Conservation (phyloP, 768 basidiomycete species). For the Agaricus sinodeliciosus region DNA sequence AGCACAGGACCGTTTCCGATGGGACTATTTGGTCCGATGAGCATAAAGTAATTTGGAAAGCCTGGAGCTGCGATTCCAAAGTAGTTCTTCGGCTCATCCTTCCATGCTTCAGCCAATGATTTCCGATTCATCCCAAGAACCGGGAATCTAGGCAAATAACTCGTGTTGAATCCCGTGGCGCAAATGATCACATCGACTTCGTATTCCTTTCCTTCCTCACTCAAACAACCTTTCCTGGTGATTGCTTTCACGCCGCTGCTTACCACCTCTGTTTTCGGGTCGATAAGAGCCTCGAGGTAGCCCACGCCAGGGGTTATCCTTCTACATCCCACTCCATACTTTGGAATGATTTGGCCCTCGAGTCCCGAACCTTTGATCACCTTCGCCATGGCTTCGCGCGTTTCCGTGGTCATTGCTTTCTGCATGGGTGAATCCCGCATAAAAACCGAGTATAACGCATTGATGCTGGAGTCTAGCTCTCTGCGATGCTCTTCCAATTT, state of each 20-base stretch:
- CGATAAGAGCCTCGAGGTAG: slow-evolving; percentile 25
- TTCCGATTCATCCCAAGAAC: slow-evolving; percentile 21
- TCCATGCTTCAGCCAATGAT: slow-evolving; percentile 25
- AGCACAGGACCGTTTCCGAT: slow-evolving; percentile 28
- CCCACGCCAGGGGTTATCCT: slow-evolving; percentile 27
- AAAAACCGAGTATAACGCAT: slow-evolving; percentile 23
- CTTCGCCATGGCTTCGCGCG: slow-evolving; percentile 32
- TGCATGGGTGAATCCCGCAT: slow-evolving; percentile 29
- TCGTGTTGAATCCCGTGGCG: slow-evolving; percentile 32
- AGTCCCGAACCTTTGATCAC: slow-evolving; percentile 36
- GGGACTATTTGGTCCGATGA: slow-evolving; percentile 27
- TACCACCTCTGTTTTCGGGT: slow-evolving; percentile 24
- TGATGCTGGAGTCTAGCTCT: slow-evolving; percentile 31
- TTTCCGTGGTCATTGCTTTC: slow-evolving; percentile 16
- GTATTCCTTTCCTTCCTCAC: slow-evolving; percentile 22
- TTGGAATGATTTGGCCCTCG: slow-evolving; percentile 30
- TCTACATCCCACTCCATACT: slow-evolving; percentile 27
- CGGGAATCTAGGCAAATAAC: slow-evolving; percentile 22
- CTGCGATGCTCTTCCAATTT: slow-evolving; percentile 38
- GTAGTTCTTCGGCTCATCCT: slow-evolving; percentile 22
- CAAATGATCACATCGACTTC: slow-evolving; percentile 30
- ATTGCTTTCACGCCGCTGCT: slow-evolving; percentile 22
- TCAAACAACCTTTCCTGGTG: slow-evolving; percentile 22
- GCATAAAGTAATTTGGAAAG: slow-evolving; percentile 28
- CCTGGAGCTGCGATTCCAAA: slow-evolving; percentile 24